Evolutionary conservation across 2,329 filamentous ascomycete genomes (phyloP).

Genomic region (Fusarium denticulatum): DNA sequence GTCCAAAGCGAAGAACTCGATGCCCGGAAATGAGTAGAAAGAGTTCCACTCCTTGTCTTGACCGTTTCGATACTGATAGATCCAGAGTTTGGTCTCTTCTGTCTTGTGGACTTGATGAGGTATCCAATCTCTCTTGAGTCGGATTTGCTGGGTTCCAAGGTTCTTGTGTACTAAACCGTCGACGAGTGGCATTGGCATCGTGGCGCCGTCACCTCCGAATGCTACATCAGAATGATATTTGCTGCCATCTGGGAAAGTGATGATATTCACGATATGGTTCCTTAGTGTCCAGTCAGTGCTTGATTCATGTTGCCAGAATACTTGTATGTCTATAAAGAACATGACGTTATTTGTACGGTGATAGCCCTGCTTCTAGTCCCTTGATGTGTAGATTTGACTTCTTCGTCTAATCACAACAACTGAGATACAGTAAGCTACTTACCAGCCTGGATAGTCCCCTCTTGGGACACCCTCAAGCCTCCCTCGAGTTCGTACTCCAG

Average conservation of each 20-base stretch:
- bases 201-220: conserved; percentile 72
- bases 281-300: not conserved
- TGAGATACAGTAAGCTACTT: not conserved
- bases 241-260: conserved; percentile 60
- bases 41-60: conserved; percentile 63
- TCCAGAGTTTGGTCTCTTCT: conserved; percentile 63
- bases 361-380: accelerated
- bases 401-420: not conserved
- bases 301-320: not conserved
- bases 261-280: conserved; percentile 69
- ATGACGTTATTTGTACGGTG: not conserved
- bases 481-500: conserved; percentile 61
- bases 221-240: conserved; percentile 69
- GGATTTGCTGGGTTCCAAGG: conserved; percentile 65
- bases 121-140: conserved; percentile 60
- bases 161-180: conserved; percentile 55
- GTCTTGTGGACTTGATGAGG: conserved; percentile 51
- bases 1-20: conserved; percentile 64
- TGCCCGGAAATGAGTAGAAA: conserved; percentile 72
- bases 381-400: not conserved
- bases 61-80: conserved; percentile 68
- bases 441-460: conserved; percentile 60
- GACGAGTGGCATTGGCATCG: conserved; percentile 64
- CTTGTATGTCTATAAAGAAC: accelerated
- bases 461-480: conserved; percentile 52